Percentiles rank a stretch among this genome's conserved stretches.
Conservation (phyloP, 2,329 filamentous ascomycete species). For the Pseudopithomyces maydicus region DNA sequence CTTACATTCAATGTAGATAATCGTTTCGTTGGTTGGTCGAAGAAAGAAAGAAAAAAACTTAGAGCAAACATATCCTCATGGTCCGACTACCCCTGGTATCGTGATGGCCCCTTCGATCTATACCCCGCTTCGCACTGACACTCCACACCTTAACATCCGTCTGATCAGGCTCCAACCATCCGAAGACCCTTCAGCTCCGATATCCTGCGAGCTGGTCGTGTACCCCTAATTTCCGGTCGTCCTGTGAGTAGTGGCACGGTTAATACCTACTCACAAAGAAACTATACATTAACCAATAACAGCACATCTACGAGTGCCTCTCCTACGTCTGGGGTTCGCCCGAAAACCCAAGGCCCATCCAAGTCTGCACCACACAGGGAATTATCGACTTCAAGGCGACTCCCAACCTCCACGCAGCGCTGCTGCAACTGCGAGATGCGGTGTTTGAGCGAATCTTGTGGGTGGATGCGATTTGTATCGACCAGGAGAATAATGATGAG, state of each 20-base stretch:
- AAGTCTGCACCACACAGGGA: background rate
- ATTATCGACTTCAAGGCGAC: background rate
- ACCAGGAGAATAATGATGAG: constrained; percentile 14
- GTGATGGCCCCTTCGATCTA: constrained; percentile 1
- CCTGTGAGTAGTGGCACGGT: background rate
- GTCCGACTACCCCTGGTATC: too few species aligned
- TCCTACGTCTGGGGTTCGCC: constrained; percentile 3
- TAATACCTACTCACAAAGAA: too few species aligned
- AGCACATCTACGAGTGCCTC: constrained; percentile 4
- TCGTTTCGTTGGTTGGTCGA: too few species aligned
- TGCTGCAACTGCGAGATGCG: background rate
- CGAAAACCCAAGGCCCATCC: background rate
- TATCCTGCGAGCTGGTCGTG: background rate
- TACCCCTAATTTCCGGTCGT: background rate
- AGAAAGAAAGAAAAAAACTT: too few species aligned
- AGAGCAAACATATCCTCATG: too few species aligned
- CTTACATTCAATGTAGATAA: too few species aligned
- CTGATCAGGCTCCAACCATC: constrained; percentile 7
- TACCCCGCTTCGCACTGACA: background rate
- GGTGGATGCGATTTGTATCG: constrained; percentile 5
- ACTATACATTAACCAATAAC: background rate
- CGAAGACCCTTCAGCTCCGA: background rate
- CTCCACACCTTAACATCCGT: background rate
- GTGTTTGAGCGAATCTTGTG: constrained; percentile 6
- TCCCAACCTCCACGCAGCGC: constrained; percentile 3